Evolutionary conservation across 495 filamentous ascomycete species (phyloP).

Genomic region (Annulohypoxylon bovei): DNA sequence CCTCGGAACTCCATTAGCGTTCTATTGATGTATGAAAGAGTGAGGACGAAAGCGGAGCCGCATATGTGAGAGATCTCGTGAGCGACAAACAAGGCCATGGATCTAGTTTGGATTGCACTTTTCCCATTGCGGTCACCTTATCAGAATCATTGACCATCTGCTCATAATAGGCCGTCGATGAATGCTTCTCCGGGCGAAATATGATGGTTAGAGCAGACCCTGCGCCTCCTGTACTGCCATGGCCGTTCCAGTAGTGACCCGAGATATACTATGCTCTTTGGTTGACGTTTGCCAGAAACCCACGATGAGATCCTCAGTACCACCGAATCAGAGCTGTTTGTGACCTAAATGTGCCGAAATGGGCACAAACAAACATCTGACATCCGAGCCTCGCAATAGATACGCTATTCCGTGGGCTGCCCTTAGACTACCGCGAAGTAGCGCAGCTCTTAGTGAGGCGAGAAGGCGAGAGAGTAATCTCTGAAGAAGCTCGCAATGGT

Average conservation of each 20-base stretch:
- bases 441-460: constrained; percentile 2
- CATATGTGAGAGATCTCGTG: constrained; percentile 34
- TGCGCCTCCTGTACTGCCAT: constrained; percentile 31
- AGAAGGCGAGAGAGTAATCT: constrained; percentile 6
- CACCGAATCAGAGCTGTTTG: constrained; percentile 6
- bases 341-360: constrained; percentile 3
- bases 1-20: not conserved
- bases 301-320: not conserved
- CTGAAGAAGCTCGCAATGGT: not conserved
- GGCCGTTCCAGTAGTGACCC: constrained; percentile 1
- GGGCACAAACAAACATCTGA: constrained; percentile 19
- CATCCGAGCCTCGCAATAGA: constrained; percentile 17
- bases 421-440: not conserved
- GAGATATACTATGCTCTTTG: not conserved
- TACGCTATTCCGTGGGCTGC: constrained; percentile 6
- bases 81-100: not conserved
- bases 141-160: not conserved
- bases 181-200: constrained; percentile 6
- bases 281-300: not conserved
- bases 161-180: not conserved
- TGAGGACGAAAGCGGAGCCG: constrained; percentile 13
- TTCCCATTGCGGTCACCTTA: constrained; percentile 3
- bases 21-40: constrained; percentile 11
- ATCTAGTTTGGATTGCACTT: constrained; percentile 9
- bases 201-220: not conserved